phyloP scores from a whole-genome alignment of 352 stramenopile species.

The Phytophthora kernoviae region DNA sequence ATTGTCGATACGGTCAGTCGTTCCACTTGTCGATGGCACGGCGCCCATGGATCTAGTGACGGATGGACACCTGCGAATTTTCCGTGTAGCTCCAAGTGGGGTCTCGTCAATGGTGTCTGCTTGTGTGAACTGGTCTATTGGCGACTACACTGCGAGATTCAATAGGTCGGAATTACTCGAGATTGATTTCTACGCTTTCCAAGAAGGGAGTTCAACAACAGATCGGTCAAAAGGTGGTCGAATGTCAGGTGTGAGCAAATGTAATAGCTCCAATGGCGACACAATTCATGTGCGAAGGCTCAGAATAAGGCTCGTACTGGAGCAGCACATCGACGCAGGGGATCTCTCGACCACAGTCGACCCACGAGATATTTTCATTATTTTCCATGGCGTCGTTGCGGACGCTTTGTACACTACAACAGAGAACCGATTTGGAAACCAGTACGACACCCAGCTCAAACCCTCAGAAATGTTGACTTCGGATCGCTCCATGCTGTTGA shows the following conservation, averaged over 20 bases:
- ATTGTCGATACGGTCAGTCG: constrained; percentile 9
- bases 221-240: neutral
- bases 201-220: neutral
- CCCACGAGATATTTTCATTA: constrained; percentile 5
- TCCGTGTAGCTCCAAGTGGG: constrained; percentile 34
- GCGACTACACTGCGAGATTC: constrained; percentile 13
- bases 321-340: neutral
- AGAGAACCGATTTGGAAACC: neutral
- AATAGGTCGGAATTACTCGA: neutral
- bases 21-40: neutral
- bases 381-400: constrained; percentile 11
- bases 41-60: constrained; percentile 25
- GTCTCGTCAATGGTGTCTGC: constrained; percentile 20
- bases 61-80: constrained; percentile 34
- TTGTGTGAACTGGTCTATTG: constrained; percentile 5
- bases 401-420: neutral
- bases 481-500: constrained; percentile 6
- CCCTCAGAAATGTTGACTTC: constrained; percentile 3
- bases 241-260: neutral
- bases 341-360: neutral
- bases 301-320: constrained; percentile 9
- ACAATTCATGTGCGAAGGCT: constrained; percentile 2
- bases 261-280: too few relatives aligned
- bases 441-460: neutral
- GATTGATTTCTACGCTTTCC: constrained; percentile 9